These are phyloP conservation scores for Phanerodontia chrysosporium DNA, from an alignment of 768 basidiomycete genomes.

Conservation along the genomic window DNA sequence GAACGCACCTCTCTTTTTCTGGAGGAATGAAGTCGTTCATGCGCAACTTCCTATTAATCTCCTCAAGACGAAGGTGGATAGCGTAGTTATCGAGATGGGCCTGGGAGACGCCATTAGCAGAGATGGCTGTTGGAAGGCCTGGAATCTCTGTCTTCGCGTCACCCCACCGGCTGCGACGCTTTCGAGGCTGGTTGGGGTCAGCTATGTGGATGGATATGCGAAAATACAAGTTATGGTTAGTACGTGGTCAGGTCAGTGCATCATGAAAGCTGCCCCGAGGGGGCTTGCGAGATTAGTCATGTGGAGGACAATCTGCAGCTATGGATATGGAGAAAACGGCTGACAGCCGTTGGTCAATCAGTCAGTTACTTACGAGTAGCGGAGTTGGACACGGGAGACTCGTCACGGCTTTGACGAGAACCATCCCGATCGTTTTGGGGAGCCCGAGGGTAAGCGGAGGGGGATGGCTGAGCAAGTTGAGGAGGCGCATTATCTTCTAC, in stretches of 20 bases:
- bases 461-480: constrained; percentile 83
- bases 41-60: constrained; percentile 93
- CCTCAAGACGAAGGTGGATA: constrained; percentile 91
- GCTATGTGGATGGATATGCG: constrained; percentile 44
- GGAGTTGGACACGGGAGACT: constrained; percentile 47
- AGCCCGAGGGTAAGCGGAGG: constrained; percentile 77
- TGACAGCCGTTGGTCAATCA: constrained; percentile 3
- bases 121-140: constrained; percentile 91
- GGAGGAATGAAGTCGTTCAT: constrained; percentile 95
- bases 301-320: constrained; percentile 16
- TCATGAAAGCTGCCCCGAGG: constrained; percentile 17
- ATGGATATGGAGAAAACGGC: constrained; percentile 5
- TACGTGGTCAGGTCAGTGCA: constrained; percentile 38
- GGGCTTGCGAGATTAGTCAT: constrained; percentile 17
- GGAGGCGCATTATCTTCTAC: constrained; percentile 78
- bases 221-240: constrained; percentile 49
- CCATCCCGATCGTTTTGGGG: constrained; percentile 45
- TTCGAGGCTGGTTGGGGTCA: constrained; percentile 84
- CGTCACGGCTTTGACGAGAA: constrained; percentile 62
- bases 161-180: constrained; percentile 97
- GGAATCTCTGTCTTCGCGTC: constrained; percentile 89
- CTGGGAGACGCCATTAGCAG: constrained; percentile 89
- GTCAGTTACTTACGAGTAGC: constrained; percentile 65
- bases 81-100: constrained; percentile 98
- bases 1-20: constrained; percentile 80